A percentile compares a stretch with the other conserved stretches of the same genome.
These are phyloP conservation scores for Eucalyptus guilfoylei DNA, from an alignment of 345 rosid species.

Conservation along the genomic window DNA sequence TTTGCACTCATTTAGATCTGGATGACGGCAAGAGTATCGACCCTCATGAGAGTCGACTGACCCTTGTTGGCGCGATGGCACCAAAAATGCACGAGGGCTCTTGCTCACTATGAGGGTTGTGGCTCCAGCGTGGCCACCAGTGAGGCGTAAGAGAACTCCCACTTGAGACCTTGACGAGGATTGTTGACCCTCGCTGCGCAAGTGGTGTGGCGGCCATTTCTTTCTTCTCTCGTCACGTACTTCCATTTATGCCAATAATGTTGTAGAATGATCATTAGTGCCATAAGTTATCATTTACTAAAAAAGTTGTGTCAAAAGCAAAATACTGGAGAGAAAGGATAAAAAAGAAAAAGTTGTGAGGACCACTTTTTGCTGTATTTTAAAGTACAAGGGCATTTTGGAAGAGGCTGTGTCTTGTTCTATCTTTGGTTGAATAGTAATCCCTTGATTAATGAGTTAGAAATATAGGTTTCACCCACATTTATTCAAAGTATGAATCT, in stretches of 20 bases:
- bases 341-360: not conserved
- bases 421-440: not conserved
- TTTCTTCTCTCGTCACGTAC: not conserved
- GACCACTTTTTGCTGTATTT: not conserved
- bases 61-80: not conserved
- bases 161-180: not conserved
- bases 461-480: not conserved
- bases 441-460: not conserved
- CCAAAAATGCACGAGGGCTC: not conserved
- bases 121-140: not conserved
- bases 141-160: not conserved
- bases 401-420: not conserved
- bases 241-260: not conserved
- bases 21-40: not conserved
- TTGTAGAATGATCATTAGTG: not conserved
- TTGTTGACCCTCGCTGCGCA: not conserved
- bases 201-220: not conserved
- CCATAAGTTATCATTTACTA: not conserved
- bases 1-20: not conserved
- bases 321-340: not conserved
- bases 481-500: not conserved
- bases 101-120: not conserved
- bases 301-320: not conserved
- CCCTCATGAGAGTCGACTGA: not conserved
- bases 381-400: not conserved